phyloP scores from a whole-genome alignment of 805 yeast genomes.

The Metschnikowia kofuensis region DNA sequence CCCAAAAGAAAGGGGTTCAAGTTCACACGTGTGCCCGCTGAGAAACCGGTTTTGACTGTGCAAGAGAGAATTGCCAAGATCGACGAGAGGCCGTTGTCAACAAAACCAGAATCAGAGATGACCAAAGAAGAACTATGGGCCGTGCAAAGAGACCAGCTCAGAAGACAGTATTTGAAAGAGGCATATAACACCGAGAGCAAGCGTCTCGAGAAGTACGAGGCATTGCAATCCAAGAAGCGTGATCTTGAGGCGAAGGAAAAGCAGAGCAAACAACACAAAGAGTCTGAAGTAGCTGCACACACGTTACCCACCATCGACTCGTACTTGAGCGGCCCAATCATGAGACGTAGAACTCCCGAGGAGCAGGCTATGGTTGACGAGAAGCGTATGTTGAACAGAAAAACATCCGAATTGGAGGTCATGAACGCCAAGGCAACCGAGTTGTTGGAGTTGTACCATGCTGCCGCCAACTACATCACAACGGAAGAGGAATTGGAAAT shows the following conservation, averaged over 20 bases:
- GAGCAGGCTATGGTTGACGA: constrained; percentile 55
- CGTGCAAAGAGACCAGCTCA: constrained; percentile 55
- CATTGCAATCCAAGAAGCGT: constrained; percentile 25
- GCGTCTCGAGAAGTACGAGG: constrained; percentile 40
- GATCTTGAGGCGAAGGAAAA: constrained; percentile 25
- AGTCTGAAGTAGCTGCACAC: constrained; percentile 53
- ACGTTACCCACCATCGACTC: constrained; percentile 80
- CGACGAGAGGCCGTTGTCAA: constrained; percentile 39
- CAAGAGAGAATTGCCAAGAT: constrained; percentile 55
- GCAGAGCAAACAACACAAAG: constrained; percentile 32
- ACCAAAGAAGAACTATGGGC: constrained; percentile 43
- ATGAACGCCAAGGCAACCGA: constrained; percentile 53
- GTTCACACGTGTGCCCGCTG: constrained; percentile 51
- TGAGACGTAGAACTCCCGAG: constrained; percentile 69
- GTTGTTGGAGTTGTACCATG: constrained; percentile 69
- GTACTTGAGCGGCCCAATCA: constrained; percentile 62
- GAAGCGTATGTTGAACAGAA: constrained; percentile 68
- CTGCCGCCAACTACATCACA: constrained; percentile 64
- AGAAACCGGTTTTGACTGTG: constrained; percentile 55
- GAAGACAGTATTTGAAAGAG: constrained; percentile 68
- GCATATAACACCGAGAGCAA: constrained; percentile 56
- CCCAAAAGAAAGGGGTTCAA: constrained; percentile 52
- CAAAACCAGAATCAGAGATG: constrained; percentile 31
- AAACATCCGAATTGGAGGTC: constrained; percentile 48
- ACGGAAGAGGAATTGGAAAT: constrained; percentile 63